Evolutionary conservation across 345 rosid genomes (phyloP), one percentile per base, ranked within the genome.

Genomic region (Lepidium didymum): DNA sequence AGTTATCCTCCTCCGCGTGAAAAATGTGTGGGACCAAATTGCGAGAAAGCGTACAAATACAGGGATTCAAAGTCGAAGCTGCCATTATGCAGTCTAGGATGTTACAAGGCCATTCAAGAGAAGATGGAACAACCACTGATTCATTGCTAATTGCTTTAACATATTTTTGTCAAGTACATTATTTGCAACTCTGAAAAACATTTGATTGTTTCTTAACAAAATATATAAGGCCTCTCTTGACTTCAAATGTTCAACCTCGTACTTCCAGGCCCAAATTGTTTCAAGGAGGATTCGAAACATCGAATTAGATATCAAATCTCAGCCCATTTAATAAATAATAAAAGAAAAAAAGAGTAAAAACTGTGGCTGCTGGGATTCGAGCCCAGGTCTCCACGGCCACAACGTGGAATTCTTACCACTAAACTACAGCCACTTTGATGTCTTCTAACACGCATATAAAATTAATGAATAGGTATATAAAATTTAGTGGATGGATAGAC

Each of bases 361-460:
- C 1, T 86, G 91, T 86, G 87, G 89, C 91, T 84, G 89, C 87
- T 86, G 84, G 94, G 91, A 82, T 80, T 88, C 89, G 86, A 86
- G 89, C 95, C 91, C 86, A 82, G 89, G 88, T 86, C 89, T 81
- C 86, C 84, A 88, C 87, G 87, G 91, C 89, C 91, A 88, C 91
- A 83, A 86, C 86, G 86, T 86, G 82, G 85, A 81, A 84, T 88
- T 86, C 87, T 83, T 10, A 86, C 95, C 87, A 84, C 95, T 88
- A 86, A 83, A 81, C 89, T 86, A 86, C 91, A 86, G 85, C 86
- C 87, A 81, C 89, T 25, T n/a, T n/a, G n/a, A n/a, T n/a, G n/a
- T n/a, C n/a, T n/a, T n/a, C n/a, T n/a, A n/a, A n/a, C n/a, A n/a
- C n/a, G n/a, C n/a, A n/a, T n/a, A n/a, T n/a, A n/a, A n/a, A n/a